phyloP scores from a whole-genome alignment of 2,329 filamentous ascomycete species.

The Diaporthe capsici region DNA sequence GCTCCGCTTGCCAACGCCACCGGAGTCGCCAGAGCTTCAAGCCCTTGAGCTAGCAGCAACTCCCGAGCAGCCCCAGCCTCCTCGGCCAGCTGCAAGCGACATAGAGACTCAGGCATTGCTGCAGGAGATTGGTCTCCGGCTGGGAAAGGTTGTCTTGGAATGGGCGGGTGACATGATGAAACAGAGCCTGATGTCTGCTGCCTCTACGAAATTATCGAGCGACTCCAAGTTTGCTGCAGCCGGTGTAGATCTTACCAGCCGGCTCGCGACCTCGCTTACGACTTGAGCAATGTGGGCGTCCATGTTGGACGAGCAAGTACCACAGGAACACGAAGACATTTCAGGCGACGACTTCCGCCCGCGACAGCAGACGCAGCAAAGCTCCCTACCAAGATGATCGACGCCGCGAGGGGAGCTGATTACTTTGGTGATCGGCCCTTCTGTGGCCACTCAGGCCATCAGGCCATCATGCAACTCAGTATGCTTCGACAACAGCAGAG shows the following conservation, averaged over 20 bases:
- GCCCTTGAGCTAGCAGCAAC: background rate
- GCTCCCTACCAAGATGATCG: background rate
- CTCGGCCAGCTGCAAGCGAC: background rate
- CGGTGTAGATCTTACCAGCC: slow-evolving; percentile 19
- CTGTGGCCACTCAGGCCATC: background rate
- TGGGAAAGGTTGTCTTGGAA: slow-evolving; percentile 37
- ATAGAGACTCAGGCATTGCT: slow-evolving; percentile 18
- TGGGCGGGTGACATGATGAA: slow-evolving; percentile 42
- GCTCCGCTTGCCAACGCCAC: background rate
- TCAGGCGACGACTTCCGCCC: background rate
- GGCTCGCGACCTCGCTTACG: slow-evolving; percentile 18
- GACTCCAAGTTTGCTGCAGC: background rate
- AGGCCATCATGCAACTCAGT: background rate
- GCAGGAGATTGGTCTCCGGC: slow-evolving; percentile 37
- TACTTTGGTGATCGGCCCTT: background rate
- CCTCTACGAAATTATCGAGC: background rate
- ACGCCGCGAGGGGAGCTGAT: background rate
- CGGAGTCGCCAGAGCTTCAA: background rate
- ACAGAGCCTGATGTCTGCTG: slow-evolving; percentile 34
- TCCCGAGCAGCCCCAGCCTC: background rate
- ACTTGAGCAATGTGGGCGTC: background rate
- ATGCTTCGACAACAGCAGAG: background rate
- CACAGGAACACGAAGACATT: background rate
- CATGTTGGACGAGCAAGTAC: background rate
- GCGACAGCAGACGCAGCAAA: background rate